Base-by-base conservation (phyloP, 129 eudicot genomes). In the Ambrosia trifida region DNA sequence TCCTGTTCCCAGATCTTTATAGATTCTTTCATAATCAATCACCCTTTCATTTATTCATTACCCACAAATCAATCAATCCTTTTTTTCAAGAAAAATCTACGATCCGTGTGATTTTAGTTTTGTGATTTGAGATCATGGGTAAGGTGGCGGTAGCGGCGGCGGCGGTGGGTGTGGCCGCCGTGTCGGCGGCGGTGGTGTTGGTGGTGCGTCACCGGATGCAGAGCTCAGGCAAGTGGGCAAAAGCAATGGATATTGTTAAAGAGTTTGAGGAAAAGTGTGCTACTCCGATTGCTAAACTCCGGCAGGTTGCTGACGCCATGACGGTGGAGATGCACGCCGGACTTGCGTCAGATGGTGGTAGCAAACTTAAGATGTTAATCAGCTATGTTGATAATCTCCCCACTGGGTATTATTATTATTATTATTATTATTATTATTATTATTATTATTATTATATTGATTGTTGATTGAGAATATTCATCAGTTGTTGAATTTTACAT, bases 281-380 rank as follows among this genome's bases (percentile, higher is more conserved):
- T 31, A 77, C 96, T 30, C 90, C 98, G 61, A 12, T 68, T 28
- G 78, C 73, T 32, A 87, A 85, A 76, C 95, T 93, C 72, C 77
- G 87, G 50, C 98, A 87, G 67, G 90, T 93, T 4, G 96, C 98
- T 57, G 96, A 93, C 33, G 98, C 96, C 11, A 93, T 93, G 98
- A 80, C 84, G 45, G 98, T 87, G 53, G 98, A 93, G 96, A 93
- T 93, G 98, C 95, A 93, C 81, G 96, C 96, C 72, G 98, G 98
- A 8, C 92, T 94, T 30, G 96, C 98, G 14, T 85, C 95, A 28
- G 98, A 94, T 18, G 98, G 98, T 7, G 98, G 98, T n/a, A 89
- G 95, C 68, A 89, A 94, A 84, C 93, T 94, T 47, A 94, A 94
- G 92, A 94, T 94, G 99, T 83, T 94, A 52, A 87, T 94, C 76